Evolutionary conservation across 2,329 filamentous ascomycete genomes (phyloP), one percentile per base, ranked within the genome.

Genomic region (Rachicladosporium sp.): DNA sequence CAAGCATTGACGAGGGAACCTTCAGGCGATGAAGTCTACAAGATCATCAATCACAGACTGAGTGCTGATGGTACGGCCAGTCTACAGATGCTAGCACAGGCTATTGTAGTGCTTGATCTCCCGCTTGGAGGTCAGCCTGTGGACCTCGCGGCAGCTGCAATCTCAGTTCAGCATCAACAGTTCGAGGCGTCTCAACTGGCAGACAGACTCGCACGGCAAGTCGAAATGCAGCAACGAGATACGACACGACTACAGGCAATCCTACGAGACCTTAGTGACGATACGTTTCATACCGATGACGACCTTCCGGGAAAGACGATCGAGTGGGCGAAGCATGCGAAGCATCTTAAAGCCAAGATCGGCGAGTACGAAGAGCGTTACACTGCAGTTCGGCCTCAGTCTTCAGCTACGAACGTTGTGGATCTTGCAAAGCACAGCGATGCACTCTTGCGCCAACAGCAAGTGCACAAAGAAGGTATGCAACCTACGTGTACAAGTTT

Each of bases 311-410:
- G 76, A 47, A 72, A 80, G 47, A 89, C 86, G n/a, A 68, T 79
- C 3, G 80, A 91, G 37, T 74, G 82, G 61, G 76, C 79, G 47
- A 76, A 82, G 40, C 76, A 71, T 41, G 74, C 80, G 36, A 86
- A 85, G 55, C 62, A 73, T n/a, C 65, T 84, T 30, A 64, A 70
- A 10, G 63, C 75, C 2, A 80, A 80, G 49, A 65, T 88, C 1
- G 74, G 74, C 10, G 84, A 91, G 52, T 74, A 83, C 41, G 53
- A 56, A n/a, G 58, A 61, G 31, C 49, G 59, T 19, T 37, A 61
- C 10, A 38, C 31, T 10, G 39, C 42, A 4, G n/a, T 47, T 3
- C 33, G 40, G 19, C 33, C 41, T 31, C 45, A 46, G 7, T 53
- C 51, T 11, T 61, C 62, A 2, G 58, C 63, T 2, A 62, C 70